Evolutionary conservation across 257 asterid species (phyloP).

Genomic region (Linaria vulgaris): DNA sequence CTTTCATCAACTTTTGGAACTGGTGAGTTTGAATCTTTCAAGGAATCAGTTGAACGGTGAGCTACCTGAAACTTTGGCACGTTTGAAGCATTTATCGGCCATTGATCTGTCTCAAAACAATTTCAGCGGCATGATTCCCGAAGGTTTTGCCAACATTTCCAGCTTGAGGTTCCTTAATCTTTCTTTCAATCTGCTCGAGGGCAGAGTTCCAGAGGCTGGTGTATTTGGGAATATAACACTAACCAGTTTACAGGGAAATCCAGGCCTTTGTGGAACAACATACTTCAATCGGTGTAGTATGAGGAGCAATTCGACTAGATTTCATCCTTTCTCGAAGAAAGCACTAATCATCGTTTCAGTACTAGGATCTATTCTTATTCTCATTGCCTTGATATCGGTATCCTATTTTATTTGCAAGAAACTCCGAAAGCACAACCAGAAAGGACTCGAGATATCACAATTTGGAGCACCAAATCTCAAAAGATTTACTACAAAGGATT

Average conservation of each 20-base stretch:
- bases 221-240: conserved; percentile 33
- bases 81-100: conserved; percentile 36
- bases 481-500: conserved; percentile 50
- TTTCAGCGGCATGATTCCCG: conserved; percentile 60
- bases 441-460: conserved; percentile 21
- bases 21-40: conserved; percentile 58
- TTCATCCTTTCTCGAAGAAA: conserved; percentile 28
- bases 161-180: conserved; percentile 62
- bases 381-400: conserved; percentile 34
- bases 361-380: conserved; percentile 35
- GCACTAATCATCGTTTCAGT: conserved; percentile 34
- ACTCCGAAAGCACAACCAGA: conserved; percentile 26
- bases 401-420: conserved; percentile 17
- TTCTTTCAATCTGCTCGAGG: conserved; percentile 71
- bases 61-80: conserved; percentile 47
- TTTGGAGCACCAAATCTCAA: conserved; percentile 38
- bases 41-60: conserved; percentile 52
- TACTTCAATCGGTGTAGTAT: conserved; percentile 33
- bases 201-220: conserved; percentile 57
- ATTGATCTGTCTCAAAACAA: conserved; percentile 69
- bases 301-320: conserved; percentile 12
- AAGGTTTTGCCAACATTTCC: conserved; percentile 39
- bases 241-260: conserved; percentile 51
- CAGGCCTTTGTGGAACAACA: conserved; percentile 56
- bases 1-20: conserved; percentile 40